A percentile compares a stretch with the other conserved stretches of the same genome.
These are phyloP conservation scores for Hypoxylon sp. DNA, from an alignment of 2,329 filamentous ascomycete species.

Conservation along the genomic window DNA sequence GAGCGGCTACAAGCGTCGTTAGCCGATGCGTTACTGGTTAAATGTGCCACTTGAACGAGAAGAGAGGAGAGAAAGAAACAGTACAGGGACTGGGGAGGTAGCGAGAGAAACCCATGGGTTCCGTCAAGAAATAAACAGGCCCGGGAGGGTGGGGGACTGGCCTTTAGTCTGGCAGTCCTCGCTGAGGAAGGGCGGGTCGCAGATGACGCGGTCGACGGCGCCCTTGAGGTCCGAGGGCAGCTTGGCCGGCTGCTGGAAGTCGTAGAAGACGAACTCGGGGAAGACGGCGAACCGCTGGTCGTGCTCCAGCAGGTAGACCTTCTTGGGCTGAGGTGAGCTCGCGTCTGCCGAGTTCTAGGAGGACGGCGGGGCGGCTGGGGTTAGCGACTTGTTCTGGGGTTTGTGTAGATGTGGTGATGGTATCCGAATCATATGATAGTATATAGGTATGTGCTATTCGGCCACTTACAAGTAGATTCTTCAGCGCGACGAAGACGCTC, in stretches of 20 bases:
- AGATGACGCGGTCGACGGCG: constrained; percentile 72
- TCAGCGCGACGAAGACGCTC: constrained; percentile 78
- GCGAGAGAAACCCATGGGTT: neutral
- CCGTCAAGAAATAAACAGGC: neutral
- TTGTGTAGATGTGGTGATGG: neutral
- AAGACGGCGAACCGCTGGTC: constrained; percentile 78
- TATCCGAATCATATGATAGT: too few species aligned
- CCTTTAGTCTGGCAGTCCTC: constrained; percentile 83
- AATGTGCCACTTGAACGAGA: neutral
- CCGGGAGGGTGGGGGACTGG: constrained; percentile 45
- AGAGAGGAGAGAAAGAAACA: neutral
- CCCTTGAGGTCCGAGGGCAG: constrained; percentile 70
- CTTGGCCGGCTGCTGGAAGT: constrained; percentile 73
- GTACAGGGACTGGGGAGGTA: neutral
- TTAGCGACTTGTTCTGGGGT: neutral
- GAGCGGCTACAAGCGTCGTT: constrained; percentile 61
- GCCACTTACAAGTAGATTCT: constrained; percentile 69
- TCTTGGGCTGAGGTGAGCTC: constrained; percentile 58
- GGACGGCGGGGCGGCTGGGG: constrained; percentile 6
- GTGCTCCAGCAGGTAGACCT: constrained; percentile 74
- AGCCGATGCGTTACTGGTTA: neutral
- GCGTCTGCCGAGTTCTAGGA: constrained; percentile 32
- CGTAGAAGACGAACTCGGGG: constrained; percentile 76
- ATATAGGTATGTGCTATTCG: too few species aligned
- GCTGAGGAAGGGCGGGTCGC: constrained; percentile 81